Base-by-base conservation (phyloP, 768 basidiomycete species). In the Calocera cornea region DNA sequence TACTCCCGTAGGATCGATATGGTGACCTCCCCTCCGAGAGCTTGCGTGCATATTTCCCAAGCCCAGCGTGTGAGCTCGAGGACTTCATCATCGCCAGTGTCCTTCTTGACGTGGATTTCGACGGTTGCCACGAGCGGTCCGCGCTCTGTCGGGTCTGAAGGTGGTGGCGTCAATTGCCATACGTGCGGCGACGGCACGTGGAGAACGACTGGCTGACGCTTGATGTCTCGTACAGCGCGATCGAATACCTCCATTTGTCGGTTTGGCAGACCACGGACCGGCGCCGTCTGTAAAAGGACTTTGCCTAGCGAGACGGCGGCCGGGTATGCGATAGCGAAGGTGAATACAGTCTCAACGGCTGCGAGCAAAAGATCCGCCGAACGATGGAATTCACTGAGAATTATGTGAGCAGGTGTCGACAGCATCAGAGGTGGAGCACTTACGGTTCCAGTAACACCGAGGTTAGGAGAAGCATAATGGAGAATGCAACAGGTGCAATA, bases 281-380 rank as follows among this genome's bases (percentile, higher is more conserved):
- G 95, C 0, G 92, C 85, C 0, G 97, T 98, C 76, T 98, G 97
- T 16, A 98, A 76, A 1, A 99, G 80, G 1, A 93, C 87, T 7
- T 87, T 86, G 1, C 92, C 95, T 14, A 95, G 88, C 0, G 90
- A 84, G 12, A 87, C 81, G 41, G 87, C 92, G 0, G 94, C 88
- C 1, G 87, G 85, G 74, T 94, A 95, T 0, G 97, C 89, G 27
- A 95, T 81, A 41, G 84, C 83, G 75, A 89, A 90, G 2, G 93
- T 95, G 17, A 90, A 78, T 12, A 87, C 74, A 0, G 93, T 87
- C 65, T 93, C 85, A 7, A 89, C 70, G 3, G 85, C 83, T 0
- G 97, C 92, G 41, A 97, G 79, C n/a, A 85, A 76, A n/a, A 95
- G 84, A 76, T 99, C 95, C n/a, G 86, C 83, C 0, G 82, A 76